phyloP scores from a whole-genome alignment of 768 basidiomycete species.

The Pleurotus pulmonarius region DNA sequence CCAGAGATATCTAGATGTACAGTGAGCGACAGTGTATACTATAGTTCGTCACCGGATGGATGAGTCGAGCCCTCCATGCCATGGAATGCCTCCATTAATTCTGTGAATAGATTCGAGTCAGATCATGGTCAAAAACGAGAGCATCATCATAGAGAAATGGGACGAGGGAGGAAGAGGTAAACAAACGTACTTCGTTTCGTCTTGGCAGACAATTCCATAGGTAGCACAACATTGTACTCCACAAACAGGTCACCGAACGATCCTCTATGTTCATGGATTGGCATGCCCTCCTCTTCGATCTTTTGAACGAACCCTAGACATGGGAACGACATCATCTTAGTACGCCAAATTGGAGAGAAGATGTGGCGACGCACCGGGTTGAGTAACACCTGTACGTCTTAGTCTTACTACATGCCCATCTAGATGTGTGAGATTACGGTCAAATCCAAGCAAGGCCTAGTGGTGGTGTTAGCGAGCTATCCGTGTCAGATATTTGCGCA shows the following conservation, averaged over 20 bases:
- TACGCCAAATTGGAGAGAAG: neutral
- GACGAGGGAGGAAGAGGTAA: neutral
- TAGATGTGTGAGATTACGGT: conserved; percentile 85
- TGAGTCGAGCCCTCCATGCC: conserved; percentile 27
- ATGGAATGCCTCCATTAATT: conserved; percentile 53
- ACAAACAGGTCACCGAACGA: conserved; percentile 80
- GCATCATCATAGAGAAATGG: neutral
- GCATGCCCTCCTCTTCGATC: conserved; percentile 89
- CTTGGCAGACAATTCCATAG: conserved; percentile 62
- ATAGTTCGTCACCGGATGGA: conserved; percentile 35
- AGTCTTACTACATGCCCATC: conserved; percentile 81
- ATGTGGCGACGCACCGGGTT: conserved; percentile 61
- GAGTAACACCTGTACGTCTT: conserved; percentile 77
- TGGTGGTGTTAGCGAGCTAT: neutral
- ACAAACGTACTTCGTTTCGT: conserved; percentile 68
- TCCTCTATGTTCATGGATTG: conserved; percentile 52
- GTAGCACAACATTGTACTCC: conserved; percentile 92
- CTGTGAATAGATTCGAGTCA: conserved; percentile 26
- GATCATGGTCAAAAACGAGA: too few species aligned
- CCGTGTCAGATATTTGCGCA: neutral
- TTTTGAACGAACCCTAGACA: conserved; percentile 77
- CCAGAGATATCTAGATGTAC: conserved; percentile 15
- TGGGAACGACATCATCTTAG: neutral
- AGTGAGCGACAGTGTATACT: conserved; percentile 17
- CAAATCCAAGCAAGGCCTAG: conserved; percentile 95